Percentiles rank a stretch among this genome's conserved stretches.
These are phyloP conservation scores for Saposhnikovia divaricata DNA, from an alignment of 129 eudicot genomes.

Conservation along the genomic window DNA sequence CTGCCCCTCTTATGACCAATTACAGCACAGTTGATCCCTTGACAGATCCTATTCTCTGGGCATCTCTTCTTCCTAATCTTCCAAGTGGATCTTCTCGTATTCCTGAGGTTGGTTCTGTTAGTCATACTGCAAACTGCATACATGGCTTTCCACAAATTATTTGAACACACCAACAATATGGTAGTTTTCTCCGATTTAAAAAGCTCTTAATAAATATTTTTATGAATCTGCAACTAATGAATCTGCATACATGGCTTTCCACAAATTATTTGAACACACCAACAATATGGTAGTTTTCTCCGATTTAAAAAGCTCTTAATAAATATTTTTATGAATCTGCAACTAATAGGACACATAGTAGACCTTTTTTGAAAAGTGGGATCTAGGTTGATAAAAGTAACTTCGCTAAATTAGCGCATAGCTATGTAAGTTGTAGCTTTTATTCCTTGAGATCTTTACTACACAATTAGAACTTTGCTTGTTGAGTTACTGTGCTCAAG, in stretches of 20 bases:
- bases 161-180: background rate
- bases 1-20: slow-evolving; percentile 74
- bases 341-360: background rate
- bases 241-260: background rate
- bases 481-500: background rate
- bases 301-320: background rate
- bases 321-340: background rate
- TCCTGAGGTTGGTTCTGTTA: slow-evolving; percentile 42
- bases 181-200: background rate
- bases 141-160: background rate
- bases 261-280: background rate
- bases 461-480: background rate
- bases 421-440: background rate
- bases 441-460: background rate
- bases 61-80: slow-evolving; percentile 58
- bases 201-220: background rate
- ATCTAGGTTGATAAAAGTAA: background rate
- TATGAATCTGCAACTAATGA: too few relatives aligned
- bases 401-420: background rate
- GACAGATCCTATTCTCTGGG: slow-evolving; percentile 77
- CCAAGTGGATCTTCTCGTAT: slow-evolving; percentile 59
- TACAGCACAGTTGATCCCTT: slow-evolving; percentile 72
- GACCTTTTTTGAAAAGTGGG: background rate
- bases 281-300: background rate
- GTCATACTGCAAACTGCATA: background rate